Conservation (phyloP, 2,329 filamentous ascomycete genomes). For the Chaetomium globosum region DNA sequence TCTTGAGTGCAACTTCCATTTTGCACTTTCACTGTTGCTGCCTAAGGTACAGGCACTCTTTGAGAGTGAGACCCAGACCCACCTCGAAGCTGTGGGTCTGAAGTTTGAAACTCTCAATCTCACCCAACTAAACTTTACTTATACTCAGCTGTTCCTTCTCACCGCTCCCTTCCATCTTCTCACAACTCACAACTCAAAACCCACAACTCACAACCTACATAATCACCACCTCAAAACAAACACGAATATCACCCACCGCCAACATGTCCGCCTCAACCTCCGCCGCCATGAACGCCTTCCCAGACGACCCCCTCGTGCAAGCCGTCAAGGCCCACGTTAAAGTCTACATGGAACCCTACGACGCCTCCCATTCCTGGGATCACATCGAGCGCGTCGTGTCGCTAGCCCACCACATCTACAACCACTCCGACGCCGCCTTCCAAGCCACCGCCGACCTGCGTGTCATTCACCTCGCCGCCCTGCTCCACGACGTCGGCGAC, state of each 20-base stretch:
- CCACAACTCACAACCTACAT: not conserved
- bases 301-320: constrained; percentile 54
- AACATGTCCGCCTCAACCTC: constrained; percentile 19
- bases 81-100: not conserved
- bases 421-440: constrained; percentile 46
- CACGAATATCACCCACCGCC: not conserved
- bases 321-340: constrained; percentile 65
- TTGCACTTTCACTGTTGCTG: not conserved
- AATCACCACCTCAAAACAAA: not conserved
- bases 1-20: not conserved
- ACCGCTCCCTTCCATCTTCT: not conserved
- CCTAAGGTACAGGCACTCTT: not conserved
- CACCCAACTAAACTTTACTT: not conserved
- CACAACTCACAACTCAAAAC: not conserved
- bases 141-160: not conserved
- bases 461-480: constrained; percentile 67
- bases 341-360: constrained; percentile 74
- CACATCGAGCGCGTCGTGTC: constrained; percentile 80
- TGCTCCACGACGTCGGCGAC: constrained; percentile 89
- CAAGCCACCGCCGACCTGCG: constrained; percentile 49
- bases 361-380: constrained; percentile 84
- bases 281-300: constrained; percentile 35
- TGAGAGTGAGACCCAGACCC: not conserved
- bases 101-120: not conserved
- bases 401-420: constrained; percentile 69